Percentiles rank a stretch among this genome's conserved stretches.
Evolutionary conservation across 2,329 filamentous ascomycete species (phyloP).

Genomic region (Aspergillus intermedius): DNA sequence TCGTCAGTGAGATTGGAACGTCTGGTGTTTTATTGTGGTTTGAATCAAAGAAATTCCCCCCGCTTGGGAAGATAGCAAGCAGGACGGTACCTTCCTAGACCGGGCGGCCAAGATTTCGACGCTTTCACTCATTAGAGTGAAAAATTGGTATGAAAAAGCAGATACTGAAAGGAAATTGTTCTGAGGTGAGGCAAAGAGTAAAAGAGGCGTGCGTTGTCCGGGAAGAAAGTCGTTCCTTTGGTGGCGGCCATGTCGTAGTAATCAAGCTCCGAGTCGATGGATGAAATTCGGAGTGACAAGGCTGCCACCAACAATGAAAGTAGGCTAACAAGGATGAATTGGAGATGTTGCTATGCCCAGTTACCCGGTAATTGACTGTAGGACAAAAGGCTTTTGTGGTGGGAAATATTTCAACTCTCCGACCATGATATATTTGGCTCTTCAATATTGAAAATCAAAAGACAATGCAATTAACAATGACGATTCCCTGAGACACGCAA

Average conservation of each 20-base stretch:
- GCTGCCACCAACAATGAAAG: neutral
- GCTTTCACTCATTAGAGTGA: conserved; percentile 28
- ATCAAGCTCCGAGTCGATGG: neutral
- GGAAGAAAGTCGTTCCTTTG: conserved; percentile 5
- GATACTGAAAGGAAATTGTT: conserved; percentile 1
- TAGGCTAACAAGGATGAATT: neutral
- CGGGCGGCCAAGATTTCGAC: conserved; percentile 32
- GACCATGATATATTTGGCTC: neutral
- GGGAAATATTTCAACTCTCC: neutral
- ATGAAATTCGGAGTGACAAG: conserved; percentile 1
- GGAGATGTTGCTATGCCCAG: neutral
- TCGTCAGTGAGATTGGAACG: conserved; percentile 11
- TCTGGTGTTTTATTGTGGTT: conserved; percentile 1
- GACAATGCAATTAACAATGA: neutral
- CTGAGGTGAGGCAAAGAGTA: conserved; percentile 2
- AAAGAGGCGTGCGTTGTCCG: conserved; percentile 2
- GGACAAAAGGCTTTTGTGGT: neutral
- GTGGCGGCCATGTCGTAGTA: conserved; percentile 14
- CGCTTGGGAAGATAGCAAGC: conserved; percentile 9
- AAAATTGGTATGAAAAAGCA: neutral
- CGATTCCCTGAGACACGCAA: conserved; percentile 5
- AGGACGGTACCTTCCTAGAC: conserved; percentile 29
- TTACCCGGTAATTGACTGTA: too few relatives aligned
- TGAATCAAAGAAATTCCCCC: conserved; percentile 15
- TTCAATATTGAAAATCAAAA: neutral